phyloP scores from a whole-genome alignment of 1,284 basidiomycete species.

The Albatrellus sp. region DNA sequence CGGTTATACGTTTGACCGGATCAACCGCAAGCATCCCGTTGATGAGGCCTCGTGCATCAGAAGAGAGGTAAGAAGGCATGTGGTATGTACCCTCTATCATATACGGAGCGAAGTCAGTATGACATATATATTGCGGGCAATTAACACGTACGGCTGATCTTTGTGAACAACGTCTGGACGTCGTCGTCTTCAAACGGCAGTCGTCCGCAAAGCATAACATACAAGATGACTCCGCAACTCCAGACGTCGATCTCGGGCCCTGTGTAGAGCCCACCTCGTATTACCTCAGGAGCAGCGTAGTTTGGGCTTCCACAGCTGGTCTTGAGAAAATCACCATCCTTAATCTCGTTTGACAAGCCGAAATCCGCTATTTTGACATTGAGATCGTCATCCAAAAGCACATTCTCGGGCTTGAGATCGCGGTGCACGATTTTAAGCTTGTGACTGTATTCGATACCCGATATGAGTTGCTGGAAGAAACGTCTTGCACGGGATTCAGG shows the following conservation, averaged over 20 bases:
- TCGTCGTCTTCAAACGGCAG: slow-evolving; percentile 94
- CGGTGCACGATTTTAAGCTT: slow-evolving; percentile 91
- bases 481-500: slow-evolving; percentile 72
- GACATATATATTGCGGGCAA: not conserved
- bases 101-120: slow-evolving; percentile 7
- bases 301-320: slow-evolving; percentile 94
- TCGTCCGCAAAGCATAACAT: slow-evolving; percentile 87
- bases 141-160: slow-evolving; percentile 71
- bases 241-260: slow-evolving; percentile 98
- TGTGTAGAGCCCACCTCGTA: slow-evolving; percentile 84
- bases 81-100: slow-evolving; percentile 70
- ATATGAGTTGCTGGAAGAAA: slow-evolving; percentile 96
- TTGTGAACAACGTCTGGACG: slow-evolving; percentile 82
- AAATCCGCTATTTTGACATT: slow-evolving; percentile 96
- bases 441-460: slow-evolving; percentile 92
- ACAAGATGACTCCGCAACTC: slow-evolving; percentile 92
- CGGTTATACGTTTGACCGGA: slow-evolving; percentile 85
- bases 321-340: slow-evolving; percentile 88
- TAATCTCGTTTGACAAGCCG: slow-evolving; percentile 87
- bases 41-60: slow-evolving; percentile 70
- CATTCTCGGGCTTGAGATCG: slow-evolving; percentile 92
- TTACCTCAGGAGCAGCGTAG: slow-evolving; percentile 94
- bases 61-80: slow-evolving; percentile 67
- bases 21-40: slow-evolving; percentile 84
- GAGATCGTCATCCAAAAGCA: slow-evolving; percentile 63